These are phyloP conservation scores for Starmerella bacillaris DNA, from an alignment of 805 yeast genomes.

Conservation along the genomic window DNA sequence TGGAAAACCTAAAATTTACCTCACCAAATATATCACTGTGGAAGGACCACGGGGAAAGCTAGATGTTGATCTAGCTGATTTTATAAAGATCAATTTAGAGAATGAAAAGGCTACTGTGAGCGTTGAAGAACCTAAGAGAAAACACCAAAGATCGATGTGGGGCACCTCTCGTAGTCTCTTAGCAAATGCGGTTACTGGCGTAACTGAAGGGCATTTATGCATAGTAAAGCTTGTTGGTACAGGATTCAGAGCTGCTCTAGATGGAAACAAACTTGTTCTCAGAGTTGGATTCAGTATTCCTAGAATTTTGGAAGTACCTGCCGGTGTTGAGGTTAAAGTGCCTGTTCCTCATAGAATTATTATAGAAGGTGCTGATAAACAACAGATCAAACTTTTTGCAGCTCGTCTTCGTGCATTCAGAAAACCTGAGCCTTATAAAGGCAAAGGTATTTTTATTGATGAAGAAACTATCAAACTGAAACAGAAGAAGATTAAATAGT, in stretches of 20 bases:
- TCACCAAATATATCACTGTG: conserved; percentile 43
- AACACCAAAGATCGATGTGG: conserved; percentile 77
- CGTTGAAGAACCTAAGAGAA: conserved; percentile 39
- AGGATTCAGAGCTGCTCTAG: conserved; percentile 80
- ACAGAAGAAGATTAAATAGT: conserved; percentile 82
- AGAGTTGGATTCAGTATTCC: conserved; percentile 79
- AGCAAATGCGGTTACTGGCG: conserved; percentile 67
- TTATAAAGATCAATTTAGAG: conserved; percentile 30
- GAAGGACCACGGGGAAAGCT: conserved; percentile 66
- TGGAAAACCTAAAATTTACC: conserved; percentile 40
- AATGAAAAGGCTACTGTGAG: conserved; percentile 30
- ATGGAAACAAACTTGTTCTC: conserved; percentile 47
- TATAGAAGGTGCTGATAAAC: conserved; percentile 75
- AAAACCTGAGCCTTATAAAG: conserved; percentile 97
- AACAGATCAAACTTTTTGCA: conserved; percentile 72
- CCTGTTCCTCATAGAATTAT: conserved; percentile 78
- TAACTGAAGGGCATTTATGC: conserved; percentile 80
- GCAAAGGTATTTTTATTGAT: conserved; percentile 88
- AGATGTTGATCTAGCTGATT: conserved; percentile 50
- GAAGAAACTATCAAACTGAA: conserved; percentile 80
- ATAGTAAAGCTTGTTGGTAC: conserved; percentile 85
- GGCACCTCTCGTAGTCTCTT: conserved; percentile 75
- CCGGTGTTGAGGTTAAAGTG: conserved; percentile 49
- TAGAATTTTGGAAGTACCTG: conserved; percentile 62
- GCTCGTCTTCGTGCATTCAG: conserved; percentile 69